Evolutionary conservation across 257 asterid genomes (phyloP), one percentile per base, ranked within the genome.

Genomic region (Jasminum sambac): DNA sequence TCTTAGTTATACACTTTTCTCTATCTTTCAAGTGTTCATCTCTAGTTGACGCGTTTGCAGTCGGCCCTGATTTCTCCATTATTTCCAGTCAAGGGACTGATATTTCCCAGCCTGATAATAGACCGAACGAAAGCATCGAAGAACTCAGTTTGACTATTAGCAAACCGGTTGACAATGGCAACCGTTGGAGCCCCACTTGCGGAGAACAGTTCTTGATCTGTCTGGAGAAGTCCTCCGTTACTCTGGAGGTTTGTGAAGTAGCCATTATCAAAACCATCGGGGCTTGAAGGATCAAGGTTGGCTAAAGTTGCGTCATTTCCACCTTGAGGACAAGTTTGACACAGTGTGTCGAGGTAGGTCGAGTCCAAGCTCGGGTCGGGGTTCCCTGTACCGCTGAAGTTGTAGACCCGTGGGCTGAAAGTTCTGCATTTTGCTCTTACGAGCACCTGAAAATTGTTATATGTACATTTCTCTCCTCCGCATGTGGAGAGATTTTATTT

Each of bases 101-200:
- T 72, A 52, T 77, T 72, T 41, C 78, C 77, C 81, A 77, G 72
- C 12, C 68, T 77, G 13, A 63, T 77, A 57, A 77, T 72, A 7
- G 81, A 72, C 75, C 39, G 71, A 1, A 52, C 81, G 57, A 72
- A 77, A 0, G 70, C 70, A 37, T 25, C 38, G 50, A 77, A 77
- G 12, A 77, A 77, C 2, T 48, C 68, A 11, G 2, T 17, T 34
- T 72, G 74, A 26, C 44, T 67, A 11, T n/a, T 17, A 2, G 50
- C 64, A 26, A 59, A 77, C 14, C 30, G 60, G 65, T 48, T 24
- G 11, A 72, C 81, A 34, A 77, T 26, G 11, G 34, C 70, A 34
- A 67, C 63, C 2, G 81, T 77, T 11, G 48, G 43, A 4, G 81
- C 62, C 4, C 76, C 72, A 12, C 46, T 23, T 0, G 82, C 63